Base-by-base conservation (phyloP, 169 alveolate genomes). In the Eimeria tenella region DNA sequence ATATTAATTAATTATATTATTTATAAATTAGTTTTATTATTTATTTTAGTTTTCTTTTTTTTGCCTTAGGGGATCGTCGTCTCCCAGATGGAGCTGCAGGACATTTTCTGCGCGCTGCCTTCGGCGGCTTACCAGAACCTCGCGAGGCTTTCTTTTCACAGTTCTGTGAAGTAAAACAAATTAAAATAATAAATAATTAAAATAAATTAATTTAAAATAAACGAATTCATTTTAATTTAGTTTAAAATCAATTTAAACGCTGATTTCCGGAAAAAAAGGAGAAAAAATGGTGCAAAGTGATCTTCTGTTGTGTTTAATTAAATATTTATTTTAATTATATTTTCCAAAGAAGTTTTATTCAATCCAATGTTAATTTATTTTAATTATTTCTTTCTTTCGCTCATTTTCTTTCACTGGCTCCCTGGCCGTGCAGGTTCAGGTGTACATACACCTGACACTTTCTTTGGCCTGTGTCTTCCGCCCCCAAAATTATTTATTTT, bases 61-160 rank as follows among this genome's bases (percentile, higher is more conserved):
- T 23, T 21, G 8, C 4, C 31, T 23, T 49, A 68, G 79, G 79
- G 79, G 50, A 68, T 68, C 31, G 49, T 68, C 25, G 11, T 68
- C 10, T 68, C 79, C 79, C 79, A 68, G 79, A 68, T 68, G 79
- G 79, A 68, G 31, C 31, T 68, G 79, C 79, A 68, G 79, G 79
- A 68, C 49, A 68, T 68, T 23, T 68, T 68, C 31, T 68, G 79
- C 79, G 79, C 79, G 13, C 79, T 68, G 10, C 79, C 79, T 17
- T 21, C 79, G 21, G 79, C 15, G 13, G 79, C 79, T 4, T 68
- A 68, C 79, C 79, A 68, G 31, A 68, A 68, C 21, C 79, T 68
- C 52, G 15, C 50, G 17, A 17, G 79, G 11, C 49, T 68, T 17
- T 21, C 79, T 19, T 68, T 68, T 31, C 79, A 68, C 21, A 19